Percentiles rank a stretch among this genome's conserved stretches.
Evolutionary conservation across 345 rosid species (phyloP).

Genomic region (Camelina neglecta): DNA sequence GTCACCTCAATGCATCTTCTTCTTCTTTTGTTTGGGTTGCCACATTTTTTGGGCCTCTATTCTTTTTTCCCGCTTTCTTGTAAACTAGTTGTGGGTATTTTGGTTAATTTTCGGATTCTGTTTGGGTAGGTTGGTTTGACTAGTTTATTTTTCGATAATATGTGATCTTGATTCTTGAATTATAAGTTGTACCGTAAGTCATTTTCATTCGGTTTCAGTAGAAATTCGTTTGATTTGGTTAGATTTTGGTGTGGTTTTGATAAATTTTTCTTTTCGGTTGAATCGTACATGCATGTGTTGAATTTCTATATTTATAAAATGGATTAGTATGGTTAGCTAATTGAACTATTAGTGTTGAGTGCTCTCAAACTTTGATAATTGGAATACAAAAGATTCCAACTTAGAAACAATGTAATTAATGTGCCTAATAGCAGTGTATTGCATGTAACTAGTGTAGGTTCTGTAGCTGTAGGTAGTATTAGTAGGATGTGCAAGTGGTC

Average conservation of each 20-base stretch:
- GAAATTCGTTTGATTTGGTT: background rate
- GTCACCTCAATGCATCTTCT: slow-evolving; percentile 22
- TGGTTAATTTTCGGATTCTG: background rate
- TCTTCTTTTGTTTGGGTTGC: slow-evolving; percentile 1
- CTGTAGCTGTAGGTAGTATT: too few relatives aligned
- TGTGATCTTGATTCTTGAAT: background rate
- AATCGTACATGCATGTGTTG: background rate
- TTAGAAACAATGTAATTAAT: too few relatives aligned
- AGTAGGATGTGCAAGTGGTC: too few relatives aligned
- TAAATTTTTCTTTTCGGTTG: background rate
- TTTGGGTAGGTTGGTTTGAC: background rate
- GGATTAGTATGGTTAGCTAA: background rate
- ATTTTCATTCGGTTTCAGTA: too few relatives aligned
- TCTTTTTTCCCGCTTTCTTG: background rate
- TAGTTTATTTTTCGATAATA: background rate
- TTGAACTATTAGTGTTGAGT: background rate
- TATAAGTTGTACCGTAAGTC: background rate
- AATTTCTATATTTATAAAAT: background rate
- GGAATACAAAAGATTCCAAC: too few relatives aligned
- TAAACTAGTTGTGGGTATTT: background rate
- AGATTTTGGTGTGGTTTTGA: background rate
- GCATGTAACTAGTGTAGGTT: too few relatives aligned
- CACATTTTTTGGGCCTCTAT: slow-evolving; percentile 21
- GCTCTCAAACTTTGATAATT: too few relatives aligned
- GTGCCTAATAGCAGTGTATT: too few relatives aligned